Conservation (phyloP, 2,329 filamentous ascomycete species). For the Colletotrichum brevisporum region DNA sequence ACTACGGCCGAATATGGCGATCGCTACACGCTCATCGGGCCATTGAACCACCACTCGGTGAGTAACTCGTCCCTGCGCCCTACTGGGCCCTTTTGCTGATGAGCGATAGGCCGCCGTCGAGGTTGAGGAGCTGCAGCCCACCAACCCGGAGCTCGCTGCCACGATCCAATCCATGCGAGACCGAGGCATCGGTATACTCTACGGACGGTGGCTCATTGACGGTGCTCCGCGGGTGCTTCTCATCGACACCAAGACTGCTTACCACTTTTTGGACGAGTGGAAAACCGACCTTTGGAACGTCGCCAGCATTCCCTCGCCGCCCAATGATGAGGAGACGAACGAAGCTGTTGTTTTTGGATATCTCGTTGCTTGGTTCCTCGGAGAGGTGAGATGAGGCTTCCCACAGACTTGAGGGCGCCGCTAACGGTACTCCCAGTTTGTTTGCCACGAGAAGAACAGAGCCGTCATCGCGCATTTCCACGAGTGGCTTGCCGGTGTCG, state of each 20-base stretch:
- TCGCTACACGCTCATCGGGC: slow-evolving; percentile 94
- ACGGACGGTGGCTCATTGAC: slow-evolving; percentile 97
- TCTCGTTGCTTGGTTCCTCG: slow-evolving; percentile 96
- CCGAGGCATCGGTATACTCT: slow-evolving; percentile 89
- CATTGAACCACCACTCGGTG: slow-evolving; percentile 91
- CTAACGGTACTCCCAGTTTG: slow-evolving; percentile 74
- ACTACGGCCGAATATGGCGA: slow-evolving; percentile 99
- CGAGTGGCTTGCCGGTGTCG: slow-evolving; percentile 97
- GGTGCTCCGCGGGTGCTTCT: slow-evolving; percentile 93
- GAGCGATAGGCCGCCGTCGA: slow-evolving; percentile 88
- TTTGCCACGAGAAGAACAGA: slow-evolving; percentile 90
- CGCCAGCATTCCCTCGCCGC: slow-evolving; percentile 93
- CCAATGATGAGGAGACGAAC: slow-evolving; percentile 93
- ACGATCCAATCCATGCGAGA: slow-evolving; percentile 96
- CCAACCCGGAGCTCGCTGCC: slow-evolving; percentile 80
- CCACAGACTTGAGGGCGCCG: background rate
- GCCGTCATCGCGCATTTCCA: slow-evolving; percentile 99
- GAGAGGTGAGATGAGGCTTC: slow-evolving; percentile 77
- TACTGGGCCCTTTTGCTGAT: slow-evolving; percentile 24
- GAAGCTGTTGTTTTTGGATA: slow-evolving; percentile 99
- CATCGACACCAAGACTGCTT: slow-evolving; percentile 95
- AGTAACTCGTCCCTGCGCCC: slow-evolving; percentile 48
- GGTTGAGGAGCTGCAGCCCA: slow-evolving; percentile 92
- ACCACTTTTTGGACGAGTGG: slow-evolving; percentile 94
- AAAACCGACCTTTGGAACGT: slow-evolving; percentile 95